These are phyloP conservation scores for Teratosphaeria epicoccoides DNA, from an alignment of 2,329 filamentous ascomycete species.

Conservation along the genomic window DNA sequence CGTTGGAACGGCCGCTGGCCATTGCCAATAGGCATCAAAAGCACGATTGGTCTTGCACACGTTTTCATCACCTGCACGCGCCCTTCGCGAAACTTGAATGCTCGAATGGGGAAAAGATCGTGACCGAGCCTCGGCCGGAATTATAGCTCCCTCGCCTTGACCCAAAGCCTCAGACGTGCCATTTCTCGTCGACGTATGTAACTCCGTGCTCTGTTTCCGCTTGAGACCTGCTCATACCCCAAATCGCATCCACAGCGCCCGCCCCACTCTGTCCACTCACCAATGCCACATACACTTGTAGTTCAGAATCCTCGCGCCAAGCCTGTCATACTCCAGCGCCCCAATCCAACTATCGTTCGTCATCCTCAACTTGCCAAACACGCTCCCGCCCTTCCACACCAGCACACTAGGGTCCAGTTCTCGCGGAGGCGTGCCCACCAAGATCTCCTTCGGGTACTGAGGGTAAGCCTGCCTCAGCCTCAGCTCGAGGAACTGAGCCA, in stretches of 20 bases:
- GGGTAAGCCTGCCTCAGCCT: constrained; percentile 57
- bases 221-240: background rate
- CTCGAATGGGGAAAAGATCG: no score
- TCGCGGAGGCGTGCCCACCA: constrained; percentile 61
- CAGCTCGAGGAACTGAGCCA: constrained; percentile 75
- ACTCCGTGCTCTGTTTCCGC: background rate
- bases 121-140: no score
- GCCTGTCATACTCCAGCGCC: constrained; percentile 72
- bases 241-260: background rate
- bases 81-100: no score
- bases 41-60: background rate
- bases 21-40: background rate
- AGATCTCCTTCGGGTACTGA: constrained; percentile 54
- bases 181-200: no score
- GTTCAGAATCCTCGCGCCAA: constrained; percentile 71
- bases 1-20: background rate
- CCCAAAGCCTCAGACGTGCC: no score
- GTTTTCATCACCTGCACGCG: no score
- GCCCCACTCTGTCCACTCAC: constrained; percentile 19
- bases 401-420: constrained; percentile 98
- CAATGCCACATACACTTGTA: constrained; percentile 64
- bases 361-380: constrained; percentile 75
- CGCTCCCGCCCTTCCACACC: constrained; percentile 92
- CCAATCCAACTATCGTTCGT: constrained; percentile 96
- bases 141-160: no score